phyloP scores from a whole-genome alignment of 164 flowering plant species.

The Annona squamosa region DNA sequence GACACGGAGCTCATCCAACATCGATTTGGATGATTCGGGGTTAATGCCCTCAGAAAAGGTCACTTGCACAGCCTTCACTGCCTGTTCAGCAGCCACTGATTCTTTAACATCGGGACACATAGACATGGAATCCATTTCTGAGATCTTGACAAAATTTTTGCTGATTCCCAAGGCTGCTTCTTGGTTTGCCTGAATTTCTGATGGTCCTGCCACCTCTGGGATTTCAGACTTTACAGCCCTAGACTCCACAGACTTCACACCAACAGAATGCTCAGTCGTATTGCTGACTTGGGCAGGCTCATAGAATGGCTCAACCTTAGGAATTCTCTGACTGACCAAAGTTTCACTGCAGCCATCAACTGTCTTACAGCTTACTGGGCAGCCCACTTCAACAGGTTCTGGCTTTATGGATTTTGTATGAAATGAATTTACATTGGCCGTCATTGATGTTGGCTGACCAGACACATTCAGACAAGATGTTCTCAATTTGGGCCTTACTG shows the following conservation, averaged over 20 bases:
- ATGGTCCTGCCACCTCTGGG: slow-evolving; percentile 9
- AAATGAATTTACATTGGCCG: slow-evolving; percentile 6
- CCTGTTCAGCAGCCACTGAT: slow-evolving; percentile 5
- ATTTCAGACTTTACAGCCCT: slow-evolving; percentile 35
- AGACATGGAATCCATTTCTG: slow-evolving; percentile 11
- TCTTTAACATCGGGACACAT: slow-evolving; percentile 14
- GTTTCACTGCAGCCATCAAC: slow-evolving; percentile 4
- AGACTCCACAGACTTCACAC: slow-evolving; percentile 11
- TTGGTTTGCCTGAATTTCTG: neutral
- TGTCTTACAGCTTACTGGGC: slow-evolving; percentile 6
- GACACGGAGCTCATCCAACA: slow-evolving; percentile 9
- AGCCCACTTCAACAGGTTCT: slow-evolving; percentile 40
- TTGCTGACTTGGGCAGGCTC: slow-evolving; percentile 8
- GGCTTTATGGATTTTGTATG: slow-evolving; percentile 27
- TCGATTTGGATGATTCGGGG: slow-evolving; percentile 11
- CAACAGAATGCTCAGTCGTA: neutral
- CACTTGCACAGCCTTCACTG: neutral
- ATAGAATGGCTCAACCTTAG: slow-evolving; percentile 28
- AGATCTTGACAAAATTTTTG: slow-evolving; percentile 11
- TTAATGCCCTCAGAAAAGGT: slow-evolving; percentile 13
- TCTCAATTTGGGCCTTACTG: slow-evolving; percentile 10
- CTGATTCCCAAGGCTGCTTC: slow-evolving; percentile 13
- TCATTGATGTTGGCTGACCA: neutral
- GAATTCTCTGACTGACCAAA: slow-evolving; percentile 7
- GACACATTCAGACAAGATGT: slow-evolving; percentile 10